A percentile compares a stretch with the other conserved stretches of the same genome.
Evolutionary conservation across 176 grass and related monocot species (phyloP).

Genomic region (Eremochloa ophiuroides): DNA sequence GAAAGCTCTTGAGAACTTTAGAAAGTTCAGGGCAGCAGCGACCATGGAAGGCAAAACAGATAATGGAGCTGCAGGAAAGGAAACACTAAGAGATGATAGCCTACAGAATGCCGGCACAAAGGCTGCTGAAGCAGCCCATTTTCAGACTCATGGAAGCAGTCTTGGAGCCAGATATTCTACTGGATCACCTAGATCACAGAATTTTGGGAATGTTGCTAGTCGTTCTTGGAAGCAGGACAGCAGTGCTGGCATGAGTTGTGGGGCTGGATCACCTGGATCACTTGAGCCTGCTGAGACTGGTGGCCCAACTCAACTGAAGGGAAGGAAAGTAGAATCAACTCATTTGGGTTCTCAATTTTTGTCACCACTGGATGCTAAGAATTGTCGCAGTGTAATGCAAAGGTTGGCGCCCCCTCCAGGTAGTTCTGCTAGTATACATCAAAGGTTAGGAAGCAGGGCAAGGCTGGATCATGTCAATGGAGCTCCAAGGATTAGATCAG

Average conservation of each 20-base stretch:
- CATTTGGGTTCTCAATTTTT: background rate
- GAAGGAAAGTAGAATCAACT: background rate
- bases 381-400: slow-evolving; percentile 35
- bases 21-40: slow-evolving; percentile 47
- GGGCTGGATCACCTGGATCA: slow-evolving; percentile 1
- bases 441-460: slow-evolving; percentile 29
- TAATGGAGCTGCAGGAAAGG: slow-evolving; percentile 24
- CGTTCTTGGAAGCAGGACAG: slow-evolving; percentile 17
- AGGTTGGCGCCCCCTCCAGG: slow-evolving; percentile 19
- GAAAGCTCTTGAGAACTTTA: slow-evolving; percentile 89
- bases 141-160: slow-evolving; percentile 30
- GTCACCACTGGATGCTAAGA: slow-evolving; percentile 23
- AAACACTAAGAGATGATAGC: slow-evolving; percentile 12
- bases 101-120: background rate
- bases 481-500: slow-evolving; percentile 60
- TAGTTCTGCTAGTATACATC: slow-evolving; percentile 20
- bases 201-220: background rate
- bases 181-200: slow-evolving; percentile 27
- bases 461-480: slow-evolving; percentile 27
- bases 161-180: slow-evolving; percentile 1
- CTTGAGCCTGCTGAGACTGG: background rate
- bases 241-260: background rate
- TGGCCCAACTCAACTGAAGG: background rate
- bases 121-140: slow-evolving; percentile 25
- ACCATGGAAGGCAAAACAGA: slow-evolving; percentile 21